Conservation (phyloP, 768 basidiomycete species). For the Rubroboletus satanas region DNA sequence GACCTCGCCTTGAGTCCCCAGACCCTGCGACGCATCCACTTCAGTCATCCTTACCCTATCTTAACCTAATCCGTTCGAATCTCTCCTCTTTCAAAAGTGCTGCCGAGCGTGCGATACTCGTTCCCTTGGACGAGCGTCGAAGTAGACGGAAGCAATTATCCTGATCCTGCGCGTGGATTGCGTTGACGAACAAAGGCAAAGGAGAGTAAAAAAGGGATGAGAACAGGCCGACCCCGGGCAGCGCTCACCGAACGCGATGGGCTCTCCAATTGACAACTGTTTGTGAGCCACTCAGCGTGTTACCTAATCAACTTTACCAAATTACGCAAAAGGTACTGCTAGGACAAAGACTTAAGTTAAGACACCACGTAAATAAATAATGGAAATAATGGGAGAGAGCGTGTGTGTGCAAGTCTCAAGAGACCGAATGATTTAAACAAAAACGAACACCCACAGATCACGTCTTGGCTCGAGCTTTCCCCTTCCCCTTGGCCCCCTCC, state of each 20-base stretch:
- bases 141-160: neutral
- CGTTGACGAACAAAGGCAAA: neutral
- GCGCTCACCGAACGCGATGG: neutral
- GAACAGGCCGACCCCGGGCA: neutral
- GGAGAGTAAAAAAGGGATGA: neutral
- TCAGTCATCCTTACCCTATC: slow-evolving; percentile 10
- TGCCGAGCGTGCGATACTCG: neutral
- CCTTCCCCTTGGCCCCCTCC: slow-evolving; percentile 2
- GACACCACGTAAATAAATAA: neutral
- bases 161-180: neutral
- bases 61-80: neutral
- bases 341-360: neutral
- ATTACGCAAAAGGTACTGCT: neutral
- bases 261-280: no score
- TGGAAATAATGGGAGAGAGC: neutral
- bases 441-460: neutral
- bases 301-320: slow-evolving; percentile 11
- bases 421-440: neutral
- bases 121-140: neutral
- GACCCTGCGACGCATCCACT: slow-evolving; percentile 3
- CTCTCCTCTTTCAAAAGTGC: neutral
- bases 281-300: neutral
- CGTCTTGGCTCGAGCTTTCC: neutral
- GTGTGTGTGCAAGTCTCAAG: neutral
- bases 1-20: slow-evolving; percentile 36